Conservation (phyloP, 768 basidiomycete genomes). For the Xanthoconium purpureum region DNA sequence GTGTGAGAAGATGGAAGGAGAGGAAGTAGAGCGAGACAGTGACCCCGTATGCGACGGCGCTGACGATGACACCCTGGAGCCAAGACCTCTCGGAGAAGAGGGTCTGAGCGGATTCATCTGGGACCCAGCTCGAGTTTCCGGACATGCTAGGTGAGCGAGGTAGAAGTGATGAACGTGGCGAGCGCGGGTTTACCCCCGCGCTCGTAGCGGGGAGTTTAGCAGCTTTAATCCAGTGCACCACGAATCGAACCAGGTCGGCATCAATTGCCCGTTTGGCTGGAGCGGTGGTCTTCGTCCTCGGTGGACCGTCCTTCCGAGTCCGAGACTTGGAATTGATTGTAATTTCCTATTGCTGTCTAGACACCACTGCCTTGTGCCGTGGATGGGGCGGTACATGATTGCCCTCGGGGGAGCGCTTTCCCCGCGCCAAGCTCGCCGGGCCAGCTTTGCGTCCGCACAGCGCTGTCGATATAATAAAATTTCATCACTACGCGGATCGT, state of each 20-base stretch:
- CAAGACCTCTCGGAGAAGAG: conserved; percentile 18
- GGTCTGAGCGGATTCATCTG: conserved; percentile 5
- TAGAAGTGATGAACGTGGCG: background rate
- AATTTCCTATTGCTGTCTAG: background rate
- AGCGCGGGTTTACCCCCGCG: background rate
- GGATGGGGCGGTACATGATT: background rate
- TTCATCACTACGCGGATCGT: background rate
- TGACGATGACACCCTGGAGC: conserved; percentile 17
- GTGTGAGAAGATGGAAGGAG: conserved; percentile 10
- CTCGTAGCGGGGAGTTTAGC: too few species aligned
- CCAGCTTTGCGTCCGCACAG: too few species aligned
- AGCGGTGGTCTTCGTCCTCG: too few species aligned
- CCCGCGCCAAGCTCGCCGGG: background rate
- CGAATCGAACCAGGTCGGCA: background rate
- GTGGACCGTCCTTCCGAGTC: too few species aligned
- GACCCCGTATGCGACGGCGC: conserved; percentile 10
- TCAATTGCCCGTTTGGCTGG: too few species aligned
- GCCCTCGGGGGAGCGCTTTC: background rate
- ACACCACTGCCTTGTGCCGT: background rate
- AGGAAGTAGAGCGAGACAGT: conserved; percentile 3
- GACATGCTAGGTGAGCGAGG: conserved; percentile 6
- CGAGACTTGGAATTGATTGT: background rate
- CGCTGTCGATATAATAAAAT: background rate
- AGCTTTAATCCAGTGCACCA: background rate
- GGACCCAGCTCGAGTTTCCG: conserved; percentile 18